These are phyloP conservation scores for Penicillium sp. DNA, from an alignment of 2,329 filamentous ascomycete species.

Conservation along the genomic window DNA sequence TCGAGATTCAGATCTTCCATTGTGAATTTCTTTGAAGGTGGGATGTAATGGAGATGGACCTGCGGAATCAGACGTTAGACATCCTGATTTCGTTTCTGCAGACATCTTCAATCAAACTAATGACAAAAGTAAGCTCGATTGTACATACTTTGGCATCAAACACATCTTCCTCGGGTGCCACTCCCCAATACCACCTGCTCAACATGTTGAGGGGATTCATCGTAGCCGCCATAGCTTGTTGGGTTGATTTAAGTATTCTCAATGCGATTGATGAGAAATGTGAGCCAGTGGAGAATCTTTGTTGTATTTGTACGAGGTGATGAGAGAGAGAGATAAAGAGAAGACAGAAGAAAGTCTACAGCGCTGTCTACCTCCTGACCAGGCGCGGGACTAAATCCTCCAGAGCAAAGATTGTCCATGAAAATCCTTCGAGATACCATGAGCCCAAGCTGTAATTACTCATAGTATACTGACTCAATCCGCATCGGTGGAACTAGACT, in stretches of 20 bases:
- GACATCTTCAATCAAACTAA: not conserved
- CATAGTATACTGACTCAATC: not conserved
- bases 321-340: not conserved
- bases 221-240: not conserved
- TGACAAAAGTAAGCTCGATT: not conserved
- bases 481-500: not conserved
- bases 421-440: not conserved
- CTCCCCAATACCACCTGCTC: not conserved
- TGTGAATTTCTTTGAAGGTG: slow-evolving; percentile 13
- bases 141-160: slow-evolving; percentile 4
- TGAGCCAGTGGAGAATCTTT: no score
- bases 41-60: slow-evolving; percentile 15
- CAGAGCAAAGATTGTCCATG: no score
- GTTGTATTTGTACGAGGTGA: not conserved
- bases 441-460: not conserved
- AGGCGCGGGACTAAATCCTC: no score
- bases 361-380: no score
- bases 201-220: not conserved
- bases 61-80: slow-evolving; percentile 1
- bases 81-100: not conserved
- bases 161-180: not conserved
- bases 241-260: not conserved
- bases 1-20: slow-evolving; percentile 13
- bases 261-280: no score
- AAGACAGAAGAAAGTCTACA: not conserved